Evolutionary conservation across 2,329 filamentous ascomycete genomes (phyloP), one percentile per base, ranked within the genome.

Genomic region (Xylariaceae sp.): DNA sequence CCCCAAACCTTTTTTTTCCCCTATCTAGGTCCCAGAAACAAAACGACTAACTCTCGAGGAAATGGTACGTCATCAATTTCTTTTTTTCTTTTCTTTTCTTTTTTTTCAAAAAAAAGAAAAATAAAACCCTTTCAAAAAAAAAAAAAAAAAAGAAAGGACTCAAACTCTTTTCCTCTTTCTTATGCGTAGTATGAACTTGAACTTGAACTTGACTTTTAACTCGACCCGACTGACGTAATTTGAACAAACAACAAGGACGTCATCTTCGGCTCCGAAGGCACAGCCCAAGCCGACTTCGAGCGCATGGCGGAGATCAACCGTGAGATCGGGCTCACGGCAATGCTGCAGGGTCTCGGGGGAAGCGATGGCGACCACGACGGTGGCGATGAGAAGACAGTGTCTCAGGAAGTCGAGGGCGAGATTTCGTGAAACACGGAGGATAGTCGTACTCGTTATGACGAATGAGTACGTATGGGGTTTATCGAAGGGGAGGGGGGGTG

Each of bases 261-360:
- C 19, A 76, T 88, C 41, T 87, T 88, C 62, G 84, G 84, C 9
- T 81, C 79, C 2, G 79, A 83, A 57, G 85, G 86, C n/a, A 78
- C 80, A 2, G 85, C 85, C 0, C 77, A 81, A 47, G 81, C 83
- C 1, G 86, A 89, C 64, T 76, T 80, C 51, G 83, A 87, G 70
- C 79, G 86, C 31, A 89, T 89, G 84, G 77, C 78, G n/a, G 81
- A 86, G 67, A 88, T 90, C 63, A 85, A 88, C 67, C 72, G 74
- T 34, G 85, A 88, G 63, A 83, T 90, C 58, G 87, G 87, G 0
- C 72, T 89, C 1, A 73, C 68, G 1, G 68, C 69, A n/a, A 67
- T 76, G 59, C 62, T 76, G 9, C 64, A 67, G 2, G 67, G 63
- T 6, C 47, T 65, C 3, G 58, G 55, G 2, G 42, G 56, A 6